Base-by-base conservation (phyloP, 2,329 filamentous ascomycete genomes). In the Diaporthe helianthi region DNA sequence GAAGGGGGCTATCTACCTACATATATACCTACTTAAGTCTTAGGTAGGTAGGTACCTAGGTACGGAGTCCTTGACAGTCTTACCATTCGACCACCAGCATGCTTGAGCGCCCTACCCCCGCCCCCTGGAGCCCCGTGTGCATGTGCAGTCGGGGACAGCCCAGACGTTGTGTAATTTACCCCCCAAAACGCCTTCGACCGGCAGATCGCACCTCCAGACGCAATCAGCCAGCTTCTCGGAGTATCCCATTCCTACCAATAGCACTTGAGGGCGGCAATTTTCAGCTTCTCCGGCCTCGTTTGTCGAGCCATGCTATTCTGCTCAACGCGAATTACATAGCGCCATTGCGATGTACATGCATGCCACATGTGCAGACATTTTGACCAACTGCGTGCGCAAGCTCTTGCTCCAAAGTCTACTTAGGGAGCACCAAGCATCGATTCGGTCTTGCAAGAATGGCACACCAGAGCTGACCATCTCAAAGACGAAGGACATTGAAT, bases 111-210 rank as follows among this genome's bases (percentile, higher is more conserved):
- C 36, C 9, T 12, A 2, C 36, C 36, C 36, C 36, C 36, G 2
- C 13, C 13, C 13, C n/a, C n/a, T n/a, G n/a, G n/a, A n/a, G n/a
- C n/a, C n/a, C n/a, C n/a, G n/a, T n/a, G n/a, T 26, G 38, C 51
- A 55, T 26, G 64, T 66, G 64, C 31, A 49, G 17, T 15, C 36
- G 36, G 36, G 4, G 17, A 15, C 29, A 67, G 52, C 38, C 12
- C 64, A 46, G 64, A 54, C 13, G 65, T 36, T 58, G 44, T 67
- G 64, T 67, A 49, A 67, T 60, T 49, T 51, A 17, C 58, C 31
- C 33, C 52, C 64, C 26, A 17, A 36, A 36, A 19, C 29, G 26
- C 12, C 36, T 49, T 33, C 33, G 44, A 8, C 44, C 26, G 19
- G 44, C 26, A 47, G 33, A 46, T 49, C 58, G 47, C 58, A 36